Percentiles rank a stretch among this genome's conserved stretches.
Evolutionary conservation across 1,139 yeast species (phyloP).

Genomic region (Casaregolazyma suthepensis): DNA sequence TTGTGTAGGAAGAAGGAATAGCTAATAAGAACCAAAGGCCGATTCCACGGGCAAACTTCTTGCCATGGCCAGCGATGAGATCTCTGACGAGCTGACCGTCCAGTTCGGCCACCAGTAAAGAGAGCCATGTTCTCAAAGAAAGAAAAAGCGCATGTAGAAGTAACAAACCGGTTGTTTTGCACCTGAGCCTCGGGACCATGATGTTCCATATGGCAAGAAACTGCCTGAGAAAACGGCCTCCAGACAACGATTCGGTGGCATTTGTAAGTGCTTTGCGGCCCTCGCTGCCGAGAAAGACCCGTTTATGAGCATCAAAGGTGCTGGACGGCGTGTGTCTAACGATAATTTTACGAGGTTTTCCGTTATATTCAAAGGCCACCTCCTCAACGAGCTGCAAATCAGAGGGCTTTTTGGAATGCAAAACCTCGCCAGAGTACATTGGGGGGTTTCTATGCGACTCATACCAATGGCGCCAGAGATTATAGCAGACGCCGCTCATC

Average conservation of each 20-base stretch:
- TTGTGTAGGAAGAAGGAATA: constrained; percentile 88
- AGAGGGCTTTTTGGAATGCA: background rate
- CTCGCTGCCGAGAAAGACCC: constrained; percentile 50
- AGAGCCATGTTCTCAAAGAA: constrained; percentile 78
- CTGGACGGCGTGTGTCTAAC: constrained; percentile 56
- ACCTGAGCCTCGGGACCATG: constrained; percentile 65
- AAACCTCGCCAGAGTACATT: constrained; percentile 13
- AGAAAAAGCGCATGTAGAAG: constrained; percentile 70
- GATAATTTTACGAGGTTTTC: constrained; percentile 44
- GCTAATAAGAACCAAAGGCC: constrained; percentile 86
- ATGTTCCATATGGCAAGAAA: constrained; percentile 74
- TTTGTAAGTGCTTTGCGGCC: constrained; percentile 24
- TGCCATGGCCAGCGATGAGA: constrained; percentile 76
- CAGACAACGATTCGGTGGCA: constrained; percentile 27
- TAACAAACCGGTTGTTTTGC: constrained; percentile 62
- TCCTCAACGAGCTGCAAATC: background rate
- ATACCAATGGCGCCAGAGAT: background rate
- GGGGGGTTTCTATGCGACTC: background rate
- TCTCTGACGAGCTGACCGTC: constrained; percentile 93
- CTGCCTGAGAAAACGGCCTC: constrained; percentile 68
- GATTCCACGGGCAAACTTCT: constrained; percentile 68
- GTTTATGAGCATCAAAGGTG: constrained; percentile 63
- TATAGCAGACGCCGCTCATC: constrained; percentile 5
- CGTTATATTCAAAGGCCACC: constrained; percentile 20
- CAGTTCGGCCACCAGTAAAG: constrained; percentile 75